Conservation (phyloP, 345 rosid genomes). For the Hevea brasiliensis region DNA sequence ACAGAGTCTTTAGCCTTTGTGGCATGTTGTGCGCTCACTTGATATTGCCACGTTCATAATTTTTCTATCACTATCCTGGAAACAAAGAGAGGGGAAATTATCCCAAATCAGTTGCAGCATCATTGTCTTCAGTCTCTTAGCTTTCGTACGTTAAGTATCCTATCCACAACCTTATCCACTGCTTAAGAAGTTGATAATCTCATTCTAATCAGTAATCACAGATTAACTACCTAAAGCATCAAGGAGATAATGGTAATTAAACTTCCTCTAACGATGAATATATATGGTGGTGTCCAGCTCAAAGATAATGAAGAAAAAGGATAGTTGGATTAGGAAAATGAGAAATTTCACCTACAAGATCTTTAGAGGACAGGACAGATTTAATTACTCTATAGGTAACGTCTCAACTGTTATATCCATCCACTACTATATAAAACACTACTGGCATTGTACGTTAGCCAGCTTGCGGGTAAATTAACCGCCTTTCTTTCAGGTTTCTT, state of each 20-base stretch:
- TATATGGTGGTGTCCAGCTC: no score
- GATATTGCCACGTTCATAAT: slow-evolving; percentile 21
- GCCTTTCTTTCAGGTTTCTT: slow-evolving; percentile 7
- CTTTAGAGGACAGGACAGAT: not conserved
- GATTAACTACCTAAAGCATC: no score
- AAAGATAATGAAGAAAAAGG: no score
- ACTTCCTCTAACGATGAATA: no score
- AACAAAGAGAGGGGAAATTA: no score
- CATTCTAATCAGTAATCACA: no score
- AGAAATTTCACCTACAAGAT: slow-evolving; percentile 3
- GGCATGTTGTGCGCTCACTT: no score
- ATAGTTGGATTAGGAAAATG: no score
- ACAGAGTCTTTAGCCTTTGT: no score
- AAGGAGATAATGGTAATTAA: no score
- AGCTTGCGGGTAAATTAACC: slow-evolving; percentile 5
- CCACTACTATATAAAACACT: not conserved
- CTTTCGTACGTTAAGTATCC: slow-evolving; percentile 9
- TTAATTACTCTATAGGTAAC: slow-evolving; percentile 3
- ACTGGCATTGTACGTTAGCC: not conserved
- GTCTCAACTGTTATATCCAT: slow-evolving; percentile 20
- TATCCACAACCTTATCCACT: slow-evolving; percentile 24
- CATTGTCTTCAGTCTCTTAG: not conserved
- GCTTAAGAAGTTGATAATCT: not conserved
- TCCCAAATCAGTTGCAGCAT: not conserved
- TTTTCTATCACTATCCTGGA: slow-evolving; percentile 10